A percentile compares a stretch with the other conserved stretches of the same genome.
These are phyloP conservation scores for Suhomyces kunorum DNA, from an alignment of 1,139 yeast genomes.

Conservation along the genomic window DNA sequence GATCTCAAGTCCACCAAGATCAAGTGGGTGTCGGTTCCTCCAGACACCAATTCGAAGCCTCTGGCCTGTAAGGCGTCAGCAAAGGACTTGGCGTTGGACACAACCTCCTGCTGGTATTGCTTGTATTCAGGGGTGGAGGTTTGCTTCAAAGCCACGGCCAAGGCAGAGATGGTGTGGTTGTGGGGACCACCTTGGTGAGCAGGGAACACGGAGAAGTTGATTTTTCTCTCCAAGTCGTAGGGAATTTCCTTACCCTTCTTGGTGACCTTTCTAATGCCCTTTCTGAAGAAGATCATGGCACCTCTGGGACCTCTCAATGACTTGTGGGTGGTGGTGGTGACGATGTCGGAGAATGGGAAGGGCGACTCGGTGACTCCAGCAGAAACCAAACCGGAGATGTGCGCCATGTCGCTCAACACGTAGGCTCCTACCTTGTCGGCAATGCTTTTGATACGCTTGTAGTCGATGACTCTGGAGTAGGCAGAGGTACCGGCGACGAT, in stretches of 20 bases:
- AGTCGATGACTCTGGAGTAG: slow-evolving; percentile 87
- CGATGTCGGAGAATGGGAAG: slow-evolving; percentile 91
- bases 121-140: slow-evolving; percentile 83
- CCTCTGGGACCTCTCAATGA: slow-evolving; percentile 98
- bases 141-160: slow-evolving; percentile 93
- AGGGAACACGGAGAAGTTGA: slow-evolving; percentile 96
- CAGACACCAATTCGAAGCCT: slow-evolving; percentile 82
- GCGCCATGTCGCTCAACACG: slow-evolving; percentile 93
- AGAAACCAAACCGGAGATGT: slow-evolving; percentile 89
- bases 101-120: slow-evolving; percentile 80
- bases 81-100: slow-evolving; percentile 75
- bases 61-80: slow-evolving; percentile 65
- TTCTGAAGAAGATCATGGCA: slow-evolving; percentile 96
- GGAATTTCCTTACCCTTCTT: slow-evolving; percentile 86
- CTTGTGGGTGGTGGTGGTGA: slow-evolving; percentile 96
- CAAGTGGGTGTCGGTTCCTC: slow-evolving; percentile 94
- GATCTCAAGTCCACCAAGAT: slow-evolving; percentile 82
- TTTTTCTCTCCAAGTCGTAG: slow-evolving; percentile 85
- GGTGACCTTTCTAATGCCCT: slow-evolving; percentile 80
- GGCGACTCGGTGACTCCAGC: slow-evolving; percentile 94
- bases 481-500: slow-evolving; percentile 98
- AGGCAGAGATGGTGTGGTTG: slow-evolving; percentile 94
- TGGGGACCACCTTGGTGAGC: slow-evolving; percentile 99
- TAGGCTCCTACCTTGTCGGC: slow-evolving; percentile 95
- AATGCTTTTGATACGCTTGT: slow-evolving; percentile 82